Evolutionary conservation across 495 filamentous ascomycete species (phyloP).

Genomic region (Pseudotulostoma volvatum): DNA sequence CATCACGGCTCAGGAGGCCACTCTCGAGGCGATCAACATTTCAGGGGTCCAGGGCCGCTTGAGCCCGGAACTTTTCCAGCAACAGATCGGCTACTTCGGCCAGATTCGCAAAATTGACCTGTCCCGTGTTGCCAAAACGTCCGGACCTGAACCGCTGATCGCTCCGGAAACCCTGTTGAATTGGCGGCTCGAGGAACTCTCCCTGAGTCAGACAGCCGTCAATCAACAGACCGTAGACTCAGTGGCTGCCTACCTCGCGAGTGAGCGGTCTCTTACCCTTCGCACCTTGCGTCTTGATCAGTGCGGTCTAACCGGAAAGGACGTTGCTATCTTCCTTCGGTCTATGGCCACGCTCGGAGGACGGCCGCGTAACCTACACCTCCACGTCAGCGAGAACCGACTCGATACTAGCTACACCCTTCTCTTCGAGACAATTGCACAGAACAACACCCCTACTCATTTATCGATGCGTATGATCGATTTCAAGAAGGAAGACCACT

Average conservation of each 20-base stretch:
- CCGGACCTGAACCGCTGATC: constrained; percentile 46
- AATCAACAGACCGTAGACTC: constrained; percentile 38
- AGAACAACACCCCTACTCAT: constrained; percentile 47
- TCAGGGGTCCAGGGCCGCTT: constrained; percentile 61
- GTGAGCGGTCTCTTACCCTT: constrained; percentile 45
- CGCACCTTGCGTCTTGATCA: constrained; percentile 58
- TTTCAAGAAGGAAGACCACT: constrained; percentile 60
- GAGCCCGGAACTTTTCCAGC: constrained; percentile 43
- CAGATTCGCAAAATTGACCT: constrained; percentile 56
- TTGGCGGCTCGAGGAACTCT: constrained; percentile 63
- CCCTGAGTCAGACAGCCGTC: constrained; percentile 48
- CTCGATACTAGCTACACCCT: constrained; percentile 55
- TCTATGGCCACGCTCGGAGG: constrained; percentile 43
- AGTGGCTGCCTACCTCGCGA: constrained; percentile 46
- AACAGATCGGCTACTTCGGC: constrained; percentile 48
- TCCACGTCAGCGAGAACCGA: constrained; percentile 67
- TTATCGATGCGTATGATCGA: constrained; percentile 77
- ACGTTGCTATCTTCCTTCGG: constrained; percentile 62
- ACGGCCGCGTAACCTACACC: constrained; percentile 47
- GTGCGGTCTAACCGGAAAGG: constrained; percentile 60
- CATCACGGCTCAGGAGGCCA: constrained; percentile 42
- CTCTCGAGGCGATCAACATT: constrained; percentile 61
- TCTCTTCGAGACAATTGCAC: constrained; percentile 51
- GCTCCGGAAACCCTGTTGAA: constrained; percentile 47
- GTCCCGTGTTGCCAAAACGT: constrained; percentile 47